Conservation (phyloP, 1,139 yeast species). For the Meyerozyma smithsonii region DNA sequence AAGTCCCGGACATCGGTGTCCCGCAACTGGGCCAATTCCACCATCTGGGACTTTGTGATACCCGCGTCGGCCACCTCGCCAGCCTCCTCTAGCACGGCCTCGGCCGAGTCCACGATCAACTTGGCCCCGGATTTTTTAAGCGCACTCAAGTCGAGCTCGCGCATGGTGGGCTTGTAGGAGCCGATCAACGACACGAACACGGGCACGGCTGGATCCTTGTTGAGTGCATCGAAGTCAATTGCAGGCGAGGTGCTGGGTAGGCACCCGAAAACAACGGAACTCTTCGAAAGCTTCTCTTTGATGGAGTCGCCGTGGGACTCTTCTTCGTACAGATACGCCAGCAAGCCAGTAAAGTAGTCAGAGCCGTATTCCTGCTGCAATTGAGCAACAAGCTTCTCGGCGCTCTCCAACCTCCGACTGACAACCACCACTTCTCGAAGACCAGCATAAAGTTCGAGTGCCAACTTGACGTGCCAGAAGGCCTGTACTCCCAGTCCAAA, state of each 20-base stretch:
- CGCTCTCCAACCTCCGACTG: conserved; percentile 43
- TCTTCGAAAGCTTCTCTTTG: conserved; percentile 18
- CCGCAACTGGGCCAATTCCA: conserved; percentile 42
- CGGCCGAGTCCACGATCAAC: conserved; percentile 56
- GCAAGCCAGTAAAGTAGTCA: conserved; percentile 14
- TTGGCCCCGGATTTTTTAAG: conserved; percentile 24
- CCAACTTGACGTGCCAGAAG: conserved; percentile 55
- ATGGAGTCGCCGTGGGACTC: conserved; percentile 13
- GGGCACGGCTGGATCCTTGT: conserved; percentile 20
- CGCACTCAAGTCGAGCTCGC: conserved; percentile 50
- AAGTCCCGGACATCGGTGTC: conserved; percentile 7
- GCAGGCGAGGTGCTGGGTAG: conserved; percentile 51
- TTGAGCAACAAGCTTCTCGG: conserved; percentile 22
- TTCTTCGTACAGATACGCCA: conserved; percentile 17
- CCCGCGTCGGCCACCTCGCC: conserved; percentile 55
- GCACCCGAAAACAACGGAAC: conserved; percentile 52
- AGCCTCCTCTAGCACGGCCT: conserved; percentile 55
- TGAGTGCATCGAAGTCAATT: conserved; percentile 33
- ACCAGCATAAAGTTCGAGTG: conserved; percentile 36
- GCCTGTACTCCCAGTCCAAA: conserved; percentile 71
- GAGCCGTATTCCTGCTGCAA: conserved; percentile 23
- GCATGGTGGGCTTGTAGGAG: conserved; percentile 66
- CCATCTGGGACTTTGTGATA: conserved; percentile 29
- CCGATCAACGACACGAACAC: conserved; percentile 60
- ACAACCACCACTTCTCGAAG: conserved; percentile 40